Evolutionary conservation across 192 early-diverging fungal genomes (phyloP), one percentile per base, ranked within the genome.

Genomic region (Oehlia diaphana): DNA sequence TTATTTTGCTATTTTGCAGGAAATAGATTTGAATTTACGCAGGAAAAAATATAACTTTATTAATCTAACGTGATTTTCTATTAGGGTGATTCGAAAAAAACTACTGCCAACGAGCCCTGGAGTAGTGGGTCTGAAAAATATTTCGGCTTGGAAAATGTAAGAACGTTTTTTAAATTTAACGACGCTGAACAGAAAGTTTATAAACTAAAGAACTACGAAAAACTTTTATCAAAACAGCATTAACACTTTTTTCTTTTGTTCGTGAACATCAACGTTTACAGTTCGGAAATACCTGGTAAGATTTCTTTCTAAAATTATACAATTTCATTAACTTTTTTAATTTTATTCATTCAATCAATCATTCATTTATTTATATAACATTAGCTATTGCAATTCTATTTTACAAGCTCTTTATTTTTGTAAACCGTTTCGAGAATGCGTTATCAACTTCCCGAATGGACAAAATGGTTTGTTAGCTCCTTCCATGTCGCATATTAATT

Each of bases 331-430:
- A 8, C 12, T 50, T 78, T 23, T 37, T 50, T 49, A 10, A n/a
- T 23, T 76, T 12, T 63, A n/a, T 28, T 1, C 21, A 42, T 39
- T 39, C 42, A 12, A 6, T 21, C 9, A 33, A 7, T 74, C 21
- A 42, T 39, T 39, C 42, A 12, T 19, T 21, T 23, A 33, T 19
- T 74, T 61, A 9, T 26, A 44, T 26, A 49, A 62, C 35, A 79
- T 14, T 72, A 92, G 97, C 82, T 99, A 99, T 82, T 93, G 94
- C 80, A 99, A 97, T 86, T 98, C 96, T 7, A 93, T 99, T 13
- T 84, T 99, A 3, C 97, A 99, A 87, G 94, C 96, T 21, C 88
- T 99, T 72, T 99, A 98, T 85, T 96, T 94, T 81, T 97, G 97
- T 83, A 89, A 90, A 65, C 94, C 96, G 0, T 99, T 99, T 81